Evolutionary conservation across 345 rosid species (phyloP), one percentile per base, ranked within the genome.

Genomic region (Mallotus nudiflorus): DNA sequence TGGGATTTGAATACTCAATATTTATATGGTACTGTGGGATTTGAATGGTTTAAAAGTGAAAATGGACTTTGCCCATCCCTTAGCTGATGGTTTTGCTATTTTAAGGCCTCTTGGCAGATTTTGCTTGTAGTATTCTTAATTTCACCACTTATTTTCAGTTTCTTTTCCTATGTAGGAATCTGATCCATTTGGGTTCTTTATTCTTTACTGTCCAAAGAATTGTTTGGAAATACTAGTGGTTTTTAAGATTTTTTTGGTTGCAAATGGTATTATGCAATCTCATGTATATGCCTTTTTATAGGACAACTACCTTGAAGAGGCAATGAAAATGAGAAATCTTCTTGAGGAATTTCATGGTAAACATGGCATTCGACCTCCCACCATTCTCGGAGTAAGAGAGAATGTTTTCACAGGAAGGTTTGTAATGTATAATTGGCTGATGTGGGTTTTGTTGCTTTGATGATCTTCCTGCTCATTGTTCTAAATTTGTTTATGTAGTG

Each of bases 301-400:
- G 99, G 99, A 95, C 71, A 95, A 92, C 81, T 95, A 95, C 70
- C 88, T 95, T 29, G 99, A 95, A 80, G 99, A 95, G 80, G 99
- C 99, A 80, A 82, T 95, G 85, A 95, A 95, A 75, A 85, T 95
- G 92, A 89, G 99, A 84, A 95, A 95, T 78, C 97, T 95, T 73
- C 92, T 95, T 2, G 93, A 90, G 80, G 99, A 95, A 84, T 95
- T 95, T 81, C 89, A 79, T 69, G 89, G 78, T 50, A 86, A 90
- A 75, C 99, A 95, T 86, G 99, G 99, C 61, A 86, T 95, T 71
- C 91, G 99, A 52, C 87, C 82, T 74, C 92, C 99, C 56, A 92
- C 99, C 65, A 95, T 95, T 78, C 97, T 95, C 68, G 99, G 99
- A 52, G 97, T 95, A 35, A 84, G 99, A 72, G 98, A 95, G 73